Conservation (phyloP, 805 yeast species). For the Kuraishia floccosa region DNA sequence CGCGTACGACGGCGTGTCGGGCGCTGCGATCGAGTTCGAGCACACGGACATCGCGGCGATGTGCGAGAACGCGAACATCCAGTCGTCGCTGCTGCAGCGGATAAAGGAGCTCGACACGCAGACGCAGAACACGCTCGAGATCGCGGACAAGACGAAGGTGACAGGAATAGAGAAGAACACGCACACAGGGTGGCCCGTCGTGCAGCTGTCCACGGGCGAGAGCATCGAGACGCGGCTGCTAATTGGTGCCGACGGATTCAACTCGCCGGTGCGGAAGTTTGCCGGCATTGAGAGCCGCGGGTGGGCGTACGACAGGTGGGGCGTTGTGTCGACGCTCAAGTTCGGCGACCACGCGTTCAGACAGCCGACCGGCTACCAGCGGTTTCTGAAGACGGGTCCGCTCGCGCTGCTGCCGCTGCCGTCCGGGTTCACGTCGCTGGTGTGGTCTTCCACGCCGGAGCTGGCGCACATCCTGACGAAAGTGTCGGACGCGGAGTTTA, state of each 20-base stretch:
- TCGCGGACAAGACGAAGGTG: constrained; percentile 62
- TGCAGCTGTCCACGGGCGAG: constrained; percentile 57
- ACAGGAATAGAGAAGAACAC: constrained; percentile 28
- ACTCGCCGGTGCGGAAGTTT: constrained; percentile 80
- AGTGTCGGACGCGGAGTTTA: constrained; percentile 50
- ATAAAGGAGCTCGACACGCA: constrained; percentile 28
- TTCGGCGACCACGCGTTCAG: constrained; percentile 63
- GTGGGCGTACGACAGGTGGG: constrained; percentile 82
- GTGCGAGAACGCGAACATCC: constrained; percentile 83
- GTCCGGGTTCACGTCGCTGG: constrained; percentile 77
- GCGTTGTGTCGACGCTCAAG: constrained; percentile 84
- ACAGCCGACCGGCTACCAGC: constrained; percentile 73
- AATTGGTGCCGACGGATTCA: constrained; percentile 93
- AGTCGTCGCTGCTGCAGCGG: constrained; percentile 53
- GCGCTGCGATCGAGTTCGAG: constrained; percentile 64
- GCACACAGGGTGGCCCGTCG: constrained; percentile 63
- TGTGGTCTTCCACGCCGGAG: constrained; percentile 84
- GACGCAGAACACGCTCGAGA: constrained; percentile 18
- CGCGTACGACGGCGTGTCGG: constrained; percentile 79
- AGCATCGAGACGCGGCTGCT: constrained; percentile 57
- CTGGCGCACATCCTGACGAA: constrained; percentile 51
- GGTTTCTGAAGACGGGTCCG: constrained; percentile 88
- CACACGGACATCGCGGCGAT: constrained; percentile 61
- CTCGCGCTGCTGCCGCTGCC: constrained; percentile 87
- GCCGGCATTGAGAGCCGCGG: constrained; percentile 82